These are phyloP conservation scores for Glomus cerebriforme DNA, from an alignment of 192 early-diverging fungal species.

Conservation along the genomic window DNA sequence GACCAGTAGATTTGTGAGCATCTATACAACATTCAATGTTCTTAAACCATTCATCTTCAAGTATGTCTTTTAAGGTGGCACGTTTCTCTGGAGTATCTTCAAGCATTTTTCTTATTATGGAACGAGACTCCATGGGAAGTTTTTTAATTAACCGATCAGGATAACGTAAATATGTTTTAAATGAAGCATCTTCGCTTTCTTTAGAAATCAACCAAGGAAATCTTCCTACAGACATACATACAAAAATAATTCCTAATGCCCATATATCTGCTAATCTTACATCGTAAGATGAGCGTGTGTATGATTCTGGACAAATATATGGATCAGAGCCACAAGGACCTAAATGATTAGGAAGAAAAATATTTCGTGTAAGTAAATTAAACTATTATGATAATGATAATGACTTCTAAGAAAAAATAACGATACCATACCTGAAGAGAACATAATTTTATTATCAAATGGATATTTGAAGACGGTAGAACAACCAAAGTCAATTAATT, in stretches of 20 bases:
- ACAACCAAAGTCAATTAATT: slow-evolving; percentile 97
- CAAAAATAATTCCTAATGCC: slow-evolving; percentile 87
- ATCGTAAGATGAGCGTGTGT: slow-evolving; percentile 72
- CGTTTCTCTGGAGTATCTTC: slow-evolving; percentile 61
- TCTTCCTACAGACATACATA: slow-evolving; percentile 69
- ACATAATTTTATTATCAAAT: slow-evolving; percentile 60
- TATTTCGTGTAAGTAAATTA: slow-evolving; percentile 32
- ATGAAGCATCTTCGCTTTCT: slow-evolving; percentile 56
- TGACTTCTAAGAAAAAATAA: slow-evolving; percentile 42
- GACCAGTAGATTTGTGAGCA: slow-evolving; percentile 18
- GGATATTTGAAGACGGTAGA: slow-evolving; percentile 85
- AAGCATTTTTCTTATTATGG: slow-evolving; percentile 65
- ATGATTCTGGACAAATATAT: slow-evolving; percentile 93
- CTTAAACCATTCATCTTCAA: slow-evolving; percentile 78
- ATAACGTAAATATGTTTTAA: slow-evolving; percentile 53
- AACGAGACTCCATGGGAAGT: slow-evolving; percentile 59
- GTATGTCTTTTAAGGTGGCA: slow-evolving; percentile 62
- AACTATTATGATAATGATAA: background rate
- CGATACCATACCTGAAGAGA: slow-evolving; percentile 49
- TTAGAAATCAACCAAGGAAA: slow-evolving; percentile 70
- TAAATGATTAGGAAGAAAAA: slow-evolving; percentile 48
- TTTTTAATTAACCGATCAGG: slow-evolving; percentile 58
- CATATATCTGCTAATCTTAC: slow-evolving; percentile 85
- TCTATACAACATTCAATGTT: slow-evolving; percentile 54
- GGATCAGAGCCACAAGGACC: slow-evolving; percentile 91